phyloP scores from a whole-genome alignment of 768 basidiomycete genomes.

The Chalciporus pseudorubinellus region DNA sequence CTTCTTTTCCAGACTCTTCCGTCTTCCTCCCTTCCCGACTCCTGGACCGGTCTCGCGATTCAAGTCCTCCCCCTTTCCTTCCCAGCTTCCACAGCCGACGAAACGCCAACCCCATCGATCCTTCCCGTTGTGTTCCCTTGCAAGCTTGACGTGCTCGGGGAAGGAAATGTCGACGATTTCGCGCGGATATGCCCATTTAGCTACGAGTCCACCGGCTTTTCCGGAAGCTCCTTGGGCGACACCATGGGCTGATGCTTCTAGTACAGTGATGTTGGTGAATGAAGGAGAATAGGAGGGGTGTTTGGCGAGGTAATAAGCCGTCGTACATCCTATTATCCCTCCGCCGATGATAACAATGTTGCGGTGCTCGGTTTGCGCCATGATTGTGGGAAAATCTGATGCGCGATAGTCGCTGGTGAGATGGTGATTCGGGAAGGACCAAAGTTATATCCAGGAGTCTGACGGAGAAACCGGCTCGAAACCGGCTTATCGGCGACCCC shows the following conservation, averaged over 20 bases:
- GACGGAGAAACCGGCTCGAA: background rate
- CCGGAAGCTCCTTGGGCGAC: slow-evolving; percentile 80
- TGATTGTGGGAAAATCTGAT: background rate
- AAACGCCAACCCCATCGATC: slow-evolving; percentile 83
- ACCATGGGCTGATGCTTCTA: slow-evolving; percentile 67
- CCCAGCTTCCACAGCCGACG: slow-evolving; percentile 72
- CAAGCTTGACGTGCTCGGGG: slow-evolving; percentile 69
- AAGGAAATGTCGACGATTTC: slow-evolving; percentile 66
- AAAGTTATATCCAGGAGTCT: background rate
- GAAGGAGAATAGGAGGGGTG: slow-evolving; percentile 47
- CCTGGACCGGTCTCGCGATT: slow-evolving; percentile 16
- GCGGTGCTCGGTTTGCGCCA: slow-evolving; percentile 18
- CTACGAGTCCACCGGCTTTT: slow-evolving; percentile 83
- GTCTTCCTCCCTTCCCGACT: slow-evolving; percentile 30
- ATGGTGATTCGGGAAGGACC: background rate
- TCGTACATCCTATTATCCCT: slow-evolving; percentile 83
- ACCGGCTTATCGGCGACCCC: background rate
- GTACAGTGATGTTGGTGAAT: slow-evolving; percentile 50
- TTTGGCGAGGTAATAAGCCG: slow-evolving; percentile 74
- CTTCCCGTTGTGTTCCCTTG: slow-evolving; percentile 62
- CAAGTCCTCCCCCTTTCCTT: slow-evolving; percentile 51
- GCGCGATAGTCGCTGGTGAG: background rate
- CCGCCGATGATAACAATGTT: slow-evolving; percentile 78
- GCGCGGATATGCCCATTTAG: slow-evolving; percentile 79
- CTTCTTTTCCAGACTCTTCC: slow-evolving; percentile 56